These are phyloP conservation scores for Stachybotrys chartarum DNA, from an alignment of 2,329 filamentous ascomycete genomes.

Conservation along the genomic window DNA sequence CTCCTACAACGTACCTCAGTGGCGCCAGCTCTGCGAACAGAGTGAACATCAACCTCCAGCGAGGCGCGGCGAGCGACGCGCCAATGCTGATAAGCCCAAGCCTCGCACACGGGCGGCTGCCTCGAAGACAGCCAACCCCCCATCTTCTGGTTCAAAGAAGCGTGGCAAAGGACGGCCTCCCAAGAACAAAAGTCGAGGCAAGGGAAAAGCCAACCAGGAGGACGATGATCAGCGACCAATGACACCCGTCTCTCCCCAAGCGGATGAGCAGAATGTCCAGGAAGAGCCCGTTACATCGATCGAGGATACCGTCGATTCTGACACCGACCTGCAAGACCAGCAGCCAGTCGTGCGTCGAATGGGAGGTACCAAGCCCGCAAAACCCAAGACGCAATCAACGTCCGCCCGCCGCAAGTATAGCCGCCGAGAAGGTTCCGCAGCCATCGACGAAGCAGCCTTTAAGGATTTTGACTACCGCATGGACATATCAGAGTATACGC, in stretches of 20 bases:
- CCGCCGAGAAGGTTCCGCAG: constrained; percentile 67
- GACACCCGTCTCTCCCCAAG: constrained; percentile 50
- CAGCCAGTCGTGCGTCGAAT: constrained; percentile 33
- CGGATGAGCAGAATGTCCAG: constrained; percentile 22
- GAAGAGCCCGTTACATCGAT: constrained; percentile 38
- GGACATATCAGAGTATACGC: constrained; percentile 79
- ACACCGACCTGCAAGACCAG: constrained; percentile 33
- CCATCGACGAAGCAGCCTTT: constrained; percentile 85
- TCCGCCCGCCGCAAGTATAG: constrained; percentile 85
- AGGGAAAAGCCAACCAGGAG: constrained; percentile 27
- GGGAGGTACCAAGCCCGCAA: constrained; percentile 42
- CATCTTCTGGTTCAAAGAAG: constrained; percentile 25
- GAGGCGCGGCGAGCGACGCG: constrained; percentile 72
- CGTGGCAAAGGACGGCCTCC: constrained; percentile 31
- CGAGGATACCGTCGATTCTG: constrained; percentile 40
- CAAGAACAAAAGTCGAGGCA: constrained; percentile 27
- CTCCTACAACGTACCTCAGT: constrained; percentile 94
- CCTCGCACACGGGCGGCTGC: constrained; percentile 30
- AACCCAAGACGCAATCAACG: constrained; percentile 63
- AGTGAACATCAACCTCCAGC: constrained; percentile 94
- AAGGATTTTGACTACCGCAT: constrained; percentile 86
- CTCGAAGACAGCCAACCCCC: constrained; percentile 20
- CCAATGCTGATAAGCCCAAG: constrained; percentile 48
- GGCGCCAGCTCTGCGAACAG: constrained; percentile 88
- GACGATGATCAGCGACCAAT: constrained; percentile 47